Percentiles rank a stretch among this genome's conserved stretches.
Conservation (phyloP, 2,329 filamentous ascomycete species). For the Berkeleyomyces rouxiae region DNA sequence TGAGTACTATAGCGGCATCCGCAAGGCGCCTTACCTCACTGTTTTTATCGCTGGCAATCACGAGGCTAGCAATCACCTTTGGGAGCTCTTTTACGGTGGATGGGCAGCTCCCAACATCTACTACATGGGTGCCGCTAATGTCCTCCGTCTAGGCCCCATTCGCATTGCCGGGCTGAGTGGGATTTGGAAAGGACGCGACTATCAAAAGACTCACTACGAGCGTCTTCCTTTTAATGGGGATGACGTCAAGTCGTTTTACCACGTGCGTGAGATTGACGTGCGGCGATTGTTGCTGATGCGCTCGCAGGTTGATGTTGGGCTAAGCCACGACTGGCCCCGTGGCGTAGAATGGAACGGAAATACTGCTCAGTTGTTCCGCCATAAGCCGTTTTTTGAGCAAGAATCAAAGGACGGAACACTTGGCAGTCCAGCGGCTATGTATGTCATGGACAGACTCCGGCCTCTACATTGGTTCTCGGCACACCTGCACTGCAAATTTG, state of each 20-base stretch:
- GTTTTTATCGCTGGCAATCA: constrained; percentile 92
- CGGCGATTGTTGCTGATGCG: constrained; percentile 71
- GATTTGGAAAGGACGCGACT: constrained; percentile 89
- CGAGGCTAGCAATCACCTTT: constrained; percentile 78
- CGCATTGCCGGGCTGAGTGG: constrained; percentile 82
- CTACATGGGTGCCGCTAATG: constrained; percentile 85
- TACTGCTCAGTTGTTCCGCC: constrained; percentile 45
- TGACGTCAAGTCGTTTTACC: constrained; percentile 72
- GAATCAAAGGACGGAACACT: constrained; percentile 63
- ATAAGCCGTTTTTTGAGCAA: constrained; percentile 56
- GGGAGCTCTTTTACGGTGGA: constrained; percentile 87
- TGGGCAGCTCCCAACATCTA: constrained; percentile 97
- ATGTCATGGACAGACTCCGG: constrained; percentile 64
- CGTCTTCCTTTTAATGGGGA: constrained; percentile 65
- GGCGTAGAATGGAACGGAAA: constrained; percentile 68
- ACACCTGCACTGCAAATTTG: constrained; percentile 79
- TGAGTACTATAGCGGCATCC: constrained; percentile 72
- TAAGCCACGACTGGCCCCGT: constrained; percentile 93
- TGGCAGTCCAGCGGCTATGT: constrained; percentile 63
- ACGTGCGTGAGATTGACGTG: constrained; percentile 78
- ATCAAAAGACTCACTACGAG: constrained; percentile 68
- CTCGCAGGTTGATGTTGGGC: constrained; percentile 77
- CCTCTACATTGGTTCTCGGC: constrained; percentile 86
- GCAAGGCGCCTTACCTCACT: constrained; percentile 70
- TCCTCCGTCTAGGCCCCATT: constrained; percentile 66